phyloP scores from a whole-genome alignment of 768 basidiomycete genomes.

The Russula virescens region DNA sequence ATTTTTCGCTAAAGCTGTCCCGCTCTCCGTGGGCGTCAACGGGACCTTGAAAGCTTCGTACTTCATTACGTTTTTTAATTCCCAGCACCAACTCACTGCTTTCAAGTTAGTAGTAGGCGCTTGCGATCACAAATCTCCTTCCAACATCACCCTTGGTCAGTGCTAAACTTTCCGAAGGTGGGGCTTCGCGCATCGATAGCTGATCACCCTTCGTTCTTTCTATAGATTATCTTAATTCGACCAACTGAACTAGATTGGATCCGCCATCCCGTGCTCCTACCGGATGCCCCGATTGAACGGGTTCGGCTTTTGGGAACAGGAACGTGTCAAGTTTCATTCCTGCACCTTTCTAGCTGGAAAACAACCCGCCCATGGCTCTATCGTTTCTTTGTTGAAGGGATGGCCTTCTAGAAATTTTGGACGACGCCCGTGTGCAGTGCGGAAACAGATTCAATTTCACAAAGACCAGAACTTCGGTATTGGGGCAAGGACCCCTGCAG shows the following conservation, averaged over 20 bases:
- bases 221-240: conserved; percentile 22
- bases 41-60: neutral
- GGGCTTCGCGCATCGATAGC: neutral
- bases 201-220: conserved; percentile 11
- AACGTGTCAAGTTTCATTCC: conserved; percentile 45
- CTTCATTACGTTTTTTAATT: neutral
- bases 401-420: conserved; percentile 29
- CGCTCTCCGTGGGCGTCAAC: conserved; percentile 1
- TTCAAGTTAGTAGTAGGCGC: neutral
- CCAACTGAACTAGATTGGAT: conserved; percentile 39
- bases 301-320: conserved; percentile 41
- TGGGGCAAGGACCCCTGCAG: conserved; percentile 28
- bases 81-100: neutral
- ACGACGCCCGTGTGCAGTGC: neutral
- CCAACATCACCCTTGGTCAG: neutral
- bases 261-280: conserved; percentile 56
- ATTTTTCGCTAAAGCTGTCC: neutral
- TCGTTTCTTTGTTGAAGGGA: conserved; percentile 53
- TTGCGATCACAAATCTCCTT: neutral
- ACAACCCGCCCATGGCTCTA: conserved; percentile 41
- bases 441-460: conserved; percentile 40
- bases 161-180: conserved; percentile 1
- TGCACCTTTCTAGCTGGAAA: conserved; percentile 44
- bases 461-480: conserved; percentile 54
- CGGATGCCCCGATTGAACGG: conserved; percentile 42